Conservation (phyloP, 495 filamentous ascomycete species). For the Penicillium manginii region DNA sequence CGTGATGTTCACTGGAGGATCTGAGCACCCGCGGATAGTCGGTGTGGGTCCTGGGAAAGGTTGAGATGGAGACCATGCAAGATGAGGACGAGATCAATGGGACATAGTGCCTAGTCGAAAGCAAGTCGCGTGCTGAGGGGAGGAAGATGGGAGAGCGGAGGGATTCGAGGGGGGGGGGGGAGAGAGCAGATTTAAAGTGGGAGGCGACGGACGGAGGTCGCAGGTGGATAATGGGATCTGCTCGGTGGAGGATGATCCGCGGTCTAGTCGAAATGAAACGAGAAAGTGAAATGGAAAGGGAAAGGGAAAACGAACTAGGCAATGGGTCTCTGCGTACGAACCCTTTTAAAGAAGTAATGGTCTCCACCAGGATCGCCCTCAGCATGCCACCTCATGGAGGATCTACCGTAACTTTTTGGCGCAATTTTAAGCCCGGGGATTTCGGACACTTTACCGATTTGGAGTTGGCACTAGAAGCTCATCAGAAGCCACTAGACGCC, state of each 20-base stretch:
- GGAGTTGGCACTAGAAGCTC: slow-evolving; percentile 1
- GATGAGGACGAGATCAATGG: neutral
- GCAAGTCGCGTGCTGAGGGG: neutral
- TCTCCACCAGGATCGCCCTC: neutral
- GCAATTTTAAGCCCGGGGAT: neutral
- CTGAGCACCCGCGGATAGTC: slow-evolving; percentile 4
- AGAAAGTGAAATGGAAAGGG: neutral
- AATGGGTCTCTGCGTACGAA: neutral
- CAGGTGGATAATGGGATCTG: slow-evolving; percentile 27
- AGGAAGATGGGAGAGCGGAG: neutral
- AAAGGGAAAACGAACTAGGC: neutral
- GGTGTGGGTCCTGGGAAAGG: neutral
- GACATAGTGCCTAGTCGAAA: neutral
- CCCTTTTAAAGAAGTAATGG: neutral
- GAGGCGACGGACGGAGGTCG: slow-evolving; percentile 4
- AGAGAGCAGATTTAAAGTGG: slow-evolving; percentile 12
- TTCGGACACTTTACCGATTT: slow-evolving; percentile 1
- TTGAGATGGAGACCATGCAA: neutral
- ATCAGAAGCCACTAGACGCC: neutral
- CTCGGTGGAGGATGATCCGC: slow-evolving; percentile 34
- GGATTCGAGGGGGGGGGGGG: slow-evolving; percentile 2
- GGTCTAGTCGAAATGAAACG: slow-evolving; percentile 11
- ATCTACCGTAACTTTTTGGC: neutral
- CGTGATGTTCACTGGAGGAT: slow-evolving; percentile 7
- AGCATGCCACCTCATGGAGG: neutral